These are phyloP conservation scores for Heritiera fomes DNA, from an alignment of 345 rosid genomes.

Conservation along the genomic window DNA sequence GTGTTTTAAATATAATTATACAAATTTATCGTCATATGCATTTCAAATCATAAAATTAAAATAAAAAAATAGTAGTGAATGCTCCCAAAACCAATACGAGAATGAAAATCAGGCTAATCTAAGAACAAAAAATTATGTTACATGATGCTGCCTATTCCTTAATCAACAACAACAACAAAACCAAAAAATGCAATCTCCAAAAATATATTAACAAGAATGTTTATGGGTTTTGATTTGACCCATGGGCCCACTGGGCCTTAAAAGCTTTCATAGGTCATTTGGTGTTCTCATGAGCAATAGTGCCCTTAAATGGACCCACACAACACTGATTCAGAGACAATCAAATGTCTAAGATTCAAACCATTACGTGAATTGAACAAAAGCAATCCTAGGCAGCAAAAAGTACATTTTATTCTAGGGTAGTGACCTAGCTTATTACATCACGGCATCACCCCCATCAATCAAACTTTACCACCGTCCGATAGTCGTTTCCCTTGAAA, in stretches of 20 bases:
- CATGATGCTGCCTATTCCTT: too few relatives aligned
- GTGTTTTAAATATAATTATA: too few relatives aligned
- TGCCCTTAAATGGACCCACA: slow-evolving; percentile 13
- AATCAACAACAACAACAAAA: too few relatives aligned
- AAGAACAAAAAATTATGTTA: background rate
- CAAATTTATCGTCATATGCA: too few relatives aligned
- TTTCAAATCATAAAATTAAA: too few relatives aligned
- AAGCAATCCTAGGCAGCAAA: slow-evolving; percentile 32
- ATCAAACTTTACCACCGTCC: slow-evolving; percentile 23
- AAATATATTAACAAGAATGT: too few relatives aligned
- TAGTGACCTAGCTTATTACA: background rate
- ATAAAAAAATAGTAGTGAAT: too few relatives aligned
- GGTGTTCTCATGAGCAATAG: background rate
- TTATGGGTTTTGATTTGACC: background rate
- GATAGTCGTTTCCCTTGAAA: slow-evolving; percentile 34
- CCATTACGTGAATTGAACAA: slow-evolving; percentile 17
- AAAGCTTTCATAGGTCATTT: background rate
- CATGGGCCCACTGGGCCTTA: background rate
- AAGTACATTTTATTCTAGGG: background rate
- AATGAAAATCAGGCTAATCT: background rate
- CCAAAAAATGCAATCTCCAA: too few relatives aligned
- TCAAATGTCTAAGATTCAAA: slow-evolving; percentile 23
- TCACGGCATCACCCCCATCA: too few relatives aligned
- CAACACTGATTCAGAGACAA: slow-evolving; percentile 10
- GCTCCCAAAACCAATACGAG: background rate